Evolutionary conservation across 2,329 filamentous ascomycete genomes (phyloP), one percentile per base, ranked within the genome.

Genomic region (Claviceps sp.): DNA sequence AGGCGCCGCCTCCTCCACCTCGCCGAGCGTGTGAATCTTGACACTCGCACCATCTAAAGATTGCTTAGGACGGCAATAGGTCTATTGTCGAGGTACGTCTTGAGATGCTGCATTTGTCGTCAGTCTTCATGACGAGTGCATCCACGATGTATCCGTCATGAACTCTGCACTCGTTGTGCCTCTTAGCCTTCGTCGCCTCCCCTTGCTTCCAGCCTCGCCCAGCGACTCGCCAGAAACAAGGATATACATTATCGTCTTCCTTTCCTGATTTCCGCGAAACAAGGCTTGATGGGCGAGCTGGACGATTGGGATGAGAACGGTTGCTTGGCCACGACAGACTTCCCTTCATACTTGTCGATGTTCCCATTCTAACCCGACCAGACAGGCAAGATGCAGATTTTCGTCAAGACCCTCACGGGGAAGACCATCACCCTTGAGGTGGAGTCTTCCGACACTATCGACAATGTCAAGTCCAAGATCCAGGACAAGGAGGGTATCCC

Each of bases 361-460:
- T 17, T 53, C 44, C 26, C 40, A 63, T 56, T 71, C 71, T 73
- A 70, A 73, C 68, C 62, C 66, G 57, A 57, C 58, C 61, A 67
- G 66, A 62, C 64, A 80, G 78, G 79, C 79, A 81, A 80, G 74
- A 84, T 84, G 80, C 80, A 84, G 78, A 84, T 84, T 72, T 85
- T 85, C 77, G 82, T 85, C 68, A 84, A 85, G 76, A 85, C 82
- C 80, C 81, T 97, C 67, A 97, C 93, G 87, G 93, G 93, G 71
- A 97, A 97, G 86, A 97, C 93, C 72, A 97, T 97, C 86, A 97
- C 93, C 86, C 90, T 98, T 68, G 93, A 98, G 89, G 93, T 97
- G 78, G 93, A 97, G 85, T 95, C 89, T 67, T 91, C 85, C 70
- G 93, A 98, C 78, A 97, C 91, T 70, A 97, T 98, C 77, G 93